Evolutionary conservation across 345 rosid species (phyloP).

Genomic region (Garcia nutans): DNA sequence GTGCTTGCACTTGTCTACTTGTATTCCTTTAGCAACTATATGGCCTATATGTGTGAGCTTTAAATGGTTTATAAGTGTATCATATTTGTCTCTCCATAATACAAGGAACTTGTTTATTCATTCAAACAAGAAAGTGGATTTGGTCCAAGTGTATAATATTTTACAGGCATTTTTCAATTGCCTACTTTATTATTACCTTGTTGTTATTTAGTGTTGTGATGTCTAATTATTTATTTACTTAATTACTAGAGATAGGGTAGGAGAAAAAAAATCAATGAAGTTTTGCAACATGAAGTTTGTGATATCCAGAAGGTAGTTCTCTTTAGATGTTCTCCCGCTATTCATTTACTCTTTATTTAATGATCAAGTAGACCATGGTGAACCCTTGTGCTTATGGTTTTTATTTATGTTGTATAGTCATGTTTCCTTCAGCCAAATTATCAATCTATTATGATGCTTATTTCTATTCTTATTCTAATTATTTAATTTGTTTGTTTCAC

Average conservation of each 20-base stretch:
- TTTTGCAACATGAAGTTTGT: slow-evolving; percentile 83
- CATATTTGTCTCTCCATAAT: neutral
- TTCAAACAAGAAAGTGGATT: slow-evolving; percentile 92
- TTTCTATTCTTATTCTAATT: neutral
- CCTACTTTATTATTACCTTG: neutral
- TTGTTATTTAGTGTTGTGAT: neutral
- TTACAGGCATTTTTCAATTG: slow-evolving; percentile 52
- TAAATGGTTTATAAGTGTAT: neutral
- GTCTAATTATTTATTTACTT: neutral
- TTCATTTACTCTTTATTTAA: neutral
- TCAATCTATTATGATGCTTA: neutral
- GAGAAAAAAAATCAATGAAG: slow-evolving; percentile 98
- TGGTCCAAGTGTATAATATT: slow-evolving; percentile 88
- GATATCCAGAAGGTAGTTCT: slow-evolving; percentile 82
- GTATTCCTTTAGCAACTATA: neutral
- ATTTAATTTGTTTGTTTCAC: too few species aligned
- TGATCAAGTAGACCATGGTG: neutral
- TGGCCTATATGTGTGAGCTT: neutral
- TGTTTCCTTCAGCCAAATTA: neutral
- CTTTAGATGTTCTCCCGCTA: too few species aligned
- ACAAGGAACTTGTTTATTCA: slow-evolving; percentile 88
- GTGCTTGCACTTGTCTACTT: neutral
- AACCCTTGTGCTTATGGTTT: neutral
- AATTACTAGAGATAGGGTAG: slow-evolving; percentile 86
- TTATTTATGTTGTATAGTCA: neutral